A percentile compares a stretch with the other conserved stretches of the same genome.
Evolutionary conservation across 352 stramenopile species (phyloP).

Genomic region (Hyaloperonospora arabidopsidis): DNA sequence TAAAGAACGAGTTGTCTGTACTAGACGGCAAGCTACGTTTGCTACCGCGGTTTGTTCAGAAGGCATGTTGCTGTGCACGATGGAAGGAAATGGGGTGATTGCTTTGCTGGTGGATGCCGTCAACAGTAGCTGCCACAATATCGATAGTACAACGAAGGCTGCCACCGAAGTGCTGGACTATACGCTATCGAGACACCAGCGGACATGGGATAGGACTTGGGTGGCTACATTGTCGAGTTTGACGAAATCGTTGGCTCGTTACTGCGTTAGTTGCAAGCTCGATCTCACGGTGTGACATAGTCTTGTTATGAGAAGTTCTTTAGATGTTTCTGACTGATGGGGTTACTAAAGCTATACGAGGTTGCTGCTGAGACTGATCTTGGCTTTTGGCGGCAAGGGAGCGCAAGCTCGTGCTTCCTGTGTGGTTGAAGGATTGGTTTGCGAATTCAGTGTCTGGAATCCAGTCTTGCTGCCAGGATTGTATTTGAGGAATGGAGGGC

Average conservation of each 20-base stretch:
- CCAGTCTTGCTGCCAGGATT: constrained; percentile 46
- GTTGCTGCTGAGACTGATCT: constrained; percentile 48
- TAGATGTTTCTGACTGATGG: constrained; percentile 35
- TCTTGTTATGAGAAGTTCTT: constrained; percentile 50
- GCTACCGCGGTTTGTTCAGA: constrained; percentile 39
- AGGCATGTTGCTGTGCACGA: constrained; percentile 47
- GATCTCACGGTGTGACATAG: neutral
- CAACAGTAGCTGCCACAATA: constrained; percentile 20
- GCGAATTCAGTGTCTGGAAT: constrained; percentile 34
- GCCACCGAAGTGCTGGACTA: constrained; percentile 39
- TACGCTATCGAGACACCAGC: constrained; percentile 44
- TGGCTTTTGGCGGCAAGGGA: constrained; percentile 42
- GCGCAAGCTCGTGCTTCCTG: constrained; percentile 46
- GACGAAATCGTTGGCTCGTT: neutral
- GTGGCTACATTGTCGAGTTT: neutral
- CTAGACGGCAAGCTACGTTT: constrained; percentile 61
- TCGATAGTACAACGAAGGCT: constrained; percentile 19
- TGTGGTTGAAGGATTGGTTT: constrained; percentile 45
- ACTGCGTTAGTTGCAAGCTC: neutral
- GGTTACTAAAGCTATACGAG: constrained; percentile 43
- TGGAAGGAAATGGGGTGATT: constrained; percentile 50
- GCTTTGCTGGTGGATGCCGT: constrained; percentile 47
- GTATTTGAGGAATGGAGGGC: constrained; percentile 49
- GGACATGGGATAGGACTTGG: constrained; percentile 27
- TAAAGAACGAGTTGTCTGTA: constrained; percentile 45